Base-by-base conservation (phyloP, 2,329 filamentous ascomycete genomes). In the Cryoendolithus antarcticus region DNA sequence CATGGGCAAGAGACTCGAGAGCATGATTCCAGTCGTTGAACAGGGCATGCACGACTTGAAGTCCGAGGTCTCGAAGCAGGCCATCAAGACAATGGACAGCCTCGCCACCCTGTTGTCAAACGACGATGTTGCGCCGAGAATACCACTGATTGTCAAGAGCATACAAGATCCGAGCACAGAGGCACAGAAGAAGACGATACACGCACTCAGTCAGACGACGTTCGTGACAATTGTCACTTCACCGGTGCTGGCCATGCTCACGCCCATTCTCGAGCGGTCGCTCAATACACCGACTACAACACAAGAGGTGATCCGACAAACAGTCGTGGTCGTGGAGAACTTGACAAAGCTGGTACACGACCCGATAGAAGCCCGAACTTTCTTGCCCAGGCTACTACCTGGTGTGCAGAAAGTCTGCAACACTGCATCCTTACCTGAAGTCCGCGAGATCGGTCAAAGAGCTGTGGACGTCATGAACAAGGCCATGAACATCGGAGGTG, bases 331-430 rank as follows among this genome's bases (percentile, higher is more conserved):
- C 37, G 83, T 91, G 13, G 91, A 98, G 67, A 98, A 98, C 66
- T 70, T 98, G 67, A 98, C 91, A 44, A 96, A 94, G 69, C 77
- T 98, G 27, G 91, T 98, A 24, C 91, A 98, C 62, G 88, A 85
- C 60, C 91, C 91, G 9, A 77, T 94, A 44, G 91, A 98, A 68
- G 91, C 91, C 28, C 76, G 91, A 49, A 85, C 85, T 40, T 98
- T 98, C 72, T 66, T 98, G 58, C 91, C 91, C 37, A 95, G 94
- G 65, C 71, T 98, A 38, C 82, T 84, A 56, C 91, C 91, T 32
- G 91, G 91, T 74, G 83, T 98, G 34, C 86, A 95, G 69, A 74
- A 72, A 40, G 89, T 98, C 42, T 77, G 80, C 49, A 80, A 93
- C 51, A 77, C 86, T 47, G 89, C 91, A 21, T 93, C 91, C 31